Evolutionary conservation across 306 rosid species (phyloP).

Genomic region (Vigna radiata): DNA sequence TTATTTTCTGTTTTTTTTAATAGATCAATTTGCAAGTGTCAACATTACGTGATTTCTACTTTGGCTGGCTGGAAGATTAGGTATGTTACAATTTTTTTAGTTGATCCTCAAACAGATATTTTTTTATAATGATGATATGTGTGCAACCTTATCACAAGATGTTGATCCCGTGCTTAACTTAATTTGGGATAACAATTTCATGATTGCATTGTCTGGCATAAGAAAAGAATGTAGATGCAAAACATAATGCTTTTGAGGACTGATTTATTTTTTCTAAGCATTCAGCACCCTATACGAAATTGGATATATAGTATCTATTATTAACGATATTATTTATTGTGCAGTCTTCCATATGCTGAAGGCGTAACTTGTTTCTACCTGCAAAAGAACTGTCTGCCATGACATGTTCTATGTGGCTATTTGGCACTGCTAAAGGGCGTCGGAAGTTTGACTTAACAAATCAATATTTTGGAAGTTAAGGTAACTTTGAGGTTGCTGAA

Average conservation of each 20-base stretch:
- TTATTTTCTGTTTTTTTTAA: constrained; percentile 26
- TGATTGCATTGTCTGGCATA: constrained; percentile 20
- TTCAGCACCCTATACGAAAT: not conserved
- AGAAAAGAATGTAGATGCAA: constrained; percentile 6
- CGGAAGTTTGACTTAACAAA: not conserved
- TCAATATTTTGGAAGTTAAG: constrained; percentile 3
- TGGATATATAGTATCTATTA: constrained; percentile 23
- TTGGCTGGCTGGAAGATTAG: constrained; percentile 37
- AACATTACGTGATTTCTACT: constrained; percentile 31
- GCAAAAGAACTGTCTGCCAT: not conserved
- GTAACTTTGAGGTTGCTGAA: not conserved
- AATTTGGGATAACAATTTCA: constrained; percentile 16
- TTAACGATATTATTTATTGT: not conserved
- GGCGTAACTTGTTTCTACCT: not conserved
- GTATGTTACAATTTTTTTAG: constrained; percentile 8
- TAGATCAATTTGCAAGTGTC: constrained; percentile 35
- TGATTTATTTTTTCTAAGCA: not conserved
- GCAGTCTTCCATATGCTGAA: not conserved
- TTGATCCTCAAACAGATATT: not conserved
- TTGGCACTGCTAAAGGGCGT: not conserved
- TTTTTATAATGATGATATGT: not conserved
- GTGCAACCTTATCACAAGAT: constrained; percentile 10
- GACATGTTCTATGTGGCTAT: not conserved
- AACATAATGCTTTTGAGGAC: constrained; percentile 15
- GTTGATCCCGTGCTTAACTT: not conserved